Evolutionary conservation across 495 filamentous ascomycete species (phyloP).

Genomic region (Bacidia gigantensis): DNA sequence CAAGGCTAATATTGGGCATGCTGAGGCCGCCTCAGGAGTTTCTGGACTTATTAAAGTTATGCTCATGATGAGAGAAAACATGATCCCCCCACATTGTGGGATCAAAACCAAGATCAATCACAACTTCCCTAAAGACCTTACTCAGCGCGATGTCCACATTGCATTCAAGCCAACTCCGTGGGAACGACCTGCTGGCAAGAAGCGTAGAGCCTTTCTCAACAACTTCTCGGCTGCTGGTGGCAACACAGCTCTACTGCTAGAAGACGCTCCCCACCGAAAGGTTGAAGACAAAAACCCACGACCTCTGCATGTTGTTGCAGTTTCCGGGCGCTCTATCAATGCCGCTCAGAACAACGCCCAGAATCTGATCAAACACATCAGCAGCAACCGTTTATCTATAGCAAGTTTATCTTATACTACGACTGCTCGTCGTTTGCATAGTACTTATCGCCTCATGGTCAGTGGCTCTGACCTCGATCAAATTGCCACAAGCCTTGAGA

Average conservation of each 20-base stretch:
- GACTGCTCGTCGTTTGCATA: constrained; percentile 66
- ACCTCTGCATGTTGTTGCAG: constrained; percentile 34
- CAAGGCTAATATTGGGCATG: constrained; percentile 85
- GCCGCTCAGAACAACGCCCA: constrained; percentile 43
- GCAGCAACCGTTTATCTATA: constrained; percentile 32
- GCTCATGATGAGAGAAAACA: constrained; percentile 73
- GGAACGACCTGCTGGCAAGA: constrained; percentile 39
- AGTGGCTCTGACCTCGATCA: constrained; percentile 26
- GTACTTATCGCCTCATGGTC: constrained; percentile 55
- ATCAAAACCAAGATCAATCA: constrained; percentile 75
- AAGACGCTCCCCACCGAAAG: constrained; percentile 33
- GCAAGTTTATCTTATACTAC: constrained; percentile 61
- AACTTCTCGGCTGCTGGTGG: constrained; percentile 60
- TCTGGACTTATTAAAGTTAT: constrained; percentile 72
- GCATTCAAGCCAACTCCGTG: constrained; percentile 46
- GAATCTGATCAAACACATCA: constrained; percentile 36
- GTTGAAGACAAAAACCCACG: constrained; percentile 31
- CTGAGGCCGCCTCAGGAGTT: constrained; percentile 76
- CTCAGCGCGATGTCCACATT: constrained; percentile 63
- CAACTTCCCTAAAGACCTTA: constrained; percentile 64
- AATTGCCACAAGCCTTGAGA: neutral
- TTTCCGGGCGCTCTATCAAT: constrained; percentile 40
- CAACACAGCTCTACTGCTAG: constrained; percentile 38
- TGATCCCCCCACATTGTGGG: constrained; percentile 76
- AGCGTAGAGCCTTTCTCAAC: constrained; percentile 49